Base-by-base conservation (phyloP, 768 basidiomycete species). In the Austroboletus festivus region DNA sequence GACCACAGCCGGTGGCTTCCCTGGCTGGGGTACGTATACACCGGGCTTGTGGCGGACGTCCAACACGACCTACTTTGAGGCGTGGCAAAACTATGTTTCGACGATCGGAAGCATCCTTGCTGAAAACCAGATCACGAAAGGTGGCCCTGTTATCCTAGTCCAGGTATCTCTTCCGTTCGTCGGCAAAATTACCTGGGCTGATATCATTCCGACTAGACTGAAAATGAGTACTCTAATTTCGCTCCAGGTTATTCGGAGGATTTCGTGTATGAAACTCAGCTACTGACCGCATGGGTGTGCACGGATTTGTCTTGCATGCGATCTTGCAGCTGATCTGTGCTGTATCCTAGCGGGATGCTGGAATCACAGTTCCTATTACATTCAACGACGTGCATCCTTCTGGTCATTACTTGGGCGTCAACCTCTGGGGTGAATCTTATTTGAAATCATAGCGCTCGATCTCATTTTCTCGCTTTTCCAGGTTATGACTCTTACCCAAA, bases 61-160 rank as follows among this genome's bases (percentile, higher is more conserved):
- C 42, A 76, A 80, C 58, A 52, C 73, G 6, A 71, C 68, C 43
- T 82, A 78, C 57, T 51, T 44, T 26, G 49, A 50, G 67, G 81
- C 81, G 2, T 84, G 82, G 82, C 67, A 65, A 18, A 76, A 75
- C 12, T 83, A 83, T 51, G 68, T 82, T 65, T 77, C 74, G 5
- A 63, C 69, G 1, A 68, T 83, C 10, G 69, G 76, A 5, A 69
- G 72, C 44, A 68, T 81, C 28, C 71, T 81, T 26, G 74, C 78
- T 2, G 67, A 61, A 47, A 78, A 82, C 54, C 80, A 84, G 59
- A 76, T 83, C 51, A 75, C 77, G 12, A 74, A 78, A 19, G 82
- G 79, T 10, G 82, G 82, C 5, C 80, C 82, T 19, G 75, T 81
- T 71, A 69, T 69, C 71, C 33, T 74, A 8, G 54, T 60, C 31